These are phyloP conservation scores for Colletotrichum australisinense DNA, from an alignment of 2,329 filamentous ascomycete genomes.

Conservation along the genomic window DNA sequence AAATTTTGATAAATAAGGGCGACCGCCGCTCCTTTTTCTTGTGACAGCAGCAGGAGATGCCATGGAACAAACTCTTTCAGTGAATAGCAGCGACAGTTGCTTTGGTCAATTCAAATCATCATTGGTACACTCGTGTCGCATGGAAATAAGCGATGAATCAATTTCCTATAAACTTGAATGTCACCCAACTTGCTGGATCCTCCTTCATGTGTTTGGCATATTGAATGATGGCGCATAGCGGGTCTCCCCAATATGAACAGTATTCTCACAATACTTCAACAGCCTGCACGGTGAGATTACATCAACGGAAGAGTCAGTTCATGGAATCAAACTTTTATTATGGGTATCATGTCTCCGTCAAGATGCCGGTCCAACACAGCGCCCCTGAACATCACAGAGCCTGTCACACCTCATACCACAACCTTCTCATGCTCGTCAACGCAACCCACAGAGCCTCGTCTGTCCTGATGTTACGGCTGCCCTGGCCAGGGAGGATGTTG, in stretches of 20 bases:
- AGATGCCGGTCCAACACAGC: conserved; percentile 8
- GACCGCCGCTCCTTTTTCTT: background rate
- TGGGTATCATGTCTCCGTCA: conserved; percentile 32
- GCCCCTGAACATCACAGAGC: background rate
- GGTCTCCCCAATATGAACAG: too few relatives aligned
- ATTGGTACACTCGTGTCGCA: too few relatives aligned
- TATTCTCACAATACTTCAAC: background rate
- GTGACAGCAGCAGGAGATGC: too few relatives aligned
- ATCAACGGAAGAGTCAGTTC: background rate
- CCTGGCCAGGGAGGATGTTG: conserved; percentile 83
- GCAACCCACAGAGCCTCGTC: conserved; percentile 87
- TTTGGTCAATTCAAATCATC: too few relatives aligned
- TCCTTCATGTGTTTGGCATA: background rate
- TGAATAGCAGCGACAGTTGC: too few relatives aligned
- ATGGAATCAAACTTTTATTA: conserved; percentile 25
- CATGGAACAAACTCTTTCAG: too few relatives aligned
- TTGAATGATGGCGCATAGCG: background rate
- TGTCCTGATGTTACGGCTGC: conserved; percentile 83
- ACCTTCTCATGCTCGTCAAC: conserved; percentile 72
- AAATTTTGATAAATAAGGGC: background rate
- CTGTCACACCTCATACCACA: conserved; percentile 58
- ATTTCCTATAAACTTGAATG: background rate
- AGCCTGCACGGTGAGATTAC: background rate
- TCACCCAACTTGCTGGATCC: background rate
- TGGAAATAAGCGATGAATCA: background rate